These are phyloP conservation scores for Malania oleifera DNA, from an alignment of 164 flowering plant species.

Conservation along the genomic window DNA sequence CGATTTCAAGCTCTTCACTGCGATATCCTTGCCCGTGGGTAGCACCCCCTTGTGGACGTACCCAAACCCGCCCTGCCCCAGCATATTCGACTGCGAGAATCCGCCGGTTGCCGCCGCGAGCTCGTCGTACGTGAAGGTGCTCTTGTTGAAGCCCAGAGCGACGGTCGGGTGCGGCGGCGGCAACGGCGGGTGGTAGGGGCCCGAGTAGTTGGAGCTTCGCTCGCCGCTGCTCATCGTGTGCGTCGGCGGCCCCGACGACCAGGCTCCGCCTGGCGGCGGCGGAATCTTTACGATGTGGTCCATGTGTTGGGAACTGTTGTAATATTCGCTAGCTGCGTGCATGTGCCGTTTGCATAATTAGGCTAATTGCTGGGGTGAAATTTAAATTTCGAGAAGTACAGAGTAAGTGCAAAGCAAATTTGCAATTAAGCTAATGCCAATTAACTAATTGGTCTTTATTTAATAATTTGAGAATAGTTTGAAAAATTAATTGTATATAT, in stretches of 20 bases:
- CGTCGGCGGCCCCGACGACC: conserved; percentile 26
- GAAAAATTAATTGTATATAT: no score
- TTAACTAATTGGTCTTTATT: no score
- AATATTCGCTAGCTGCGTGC: conserved; percentile 16
- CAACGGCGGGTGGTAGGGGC: conserved; percentile 26
- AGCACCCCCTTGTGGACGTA: conserved; percentile 78
- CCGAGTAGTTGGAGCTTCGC: conserved; percentile 43
- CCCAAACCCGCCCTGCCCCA: conserved; percentile 93
- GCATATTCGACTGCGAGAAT: conserved; percentile 49
- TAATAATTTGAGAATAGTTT: no score
- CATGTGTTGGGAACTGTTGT: conserved; percentile 3
- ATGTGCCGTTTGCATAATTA: no score
- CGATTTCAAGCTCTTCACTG: conserved; percentile 74
- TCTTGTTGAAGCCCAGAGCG: conserved; percentile 56
- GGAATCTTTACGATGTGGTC: conserved; percentile 16
- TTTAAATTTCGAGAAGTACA: no score
- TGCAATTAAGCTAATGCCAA: no score
- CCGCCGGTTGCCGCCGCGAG: conserved; percentile 62
- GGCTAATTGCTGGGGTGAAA: no score
- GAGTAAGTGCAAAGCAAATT: no score
- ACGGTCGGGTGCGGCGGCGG: conserved; percentile 57
- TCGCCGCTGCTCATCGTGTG: conserved; percentile 34
- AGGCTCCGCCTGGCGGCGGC: conserved; percentile 26
- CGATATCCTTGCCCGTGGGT: conserved; percentile 76
- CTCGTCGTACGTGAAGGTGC: conserved; percentile 70